Evolutionary conservation across 345 rosid genomes (phyloP).

Genomic region (Clausena lansium): DNA sequence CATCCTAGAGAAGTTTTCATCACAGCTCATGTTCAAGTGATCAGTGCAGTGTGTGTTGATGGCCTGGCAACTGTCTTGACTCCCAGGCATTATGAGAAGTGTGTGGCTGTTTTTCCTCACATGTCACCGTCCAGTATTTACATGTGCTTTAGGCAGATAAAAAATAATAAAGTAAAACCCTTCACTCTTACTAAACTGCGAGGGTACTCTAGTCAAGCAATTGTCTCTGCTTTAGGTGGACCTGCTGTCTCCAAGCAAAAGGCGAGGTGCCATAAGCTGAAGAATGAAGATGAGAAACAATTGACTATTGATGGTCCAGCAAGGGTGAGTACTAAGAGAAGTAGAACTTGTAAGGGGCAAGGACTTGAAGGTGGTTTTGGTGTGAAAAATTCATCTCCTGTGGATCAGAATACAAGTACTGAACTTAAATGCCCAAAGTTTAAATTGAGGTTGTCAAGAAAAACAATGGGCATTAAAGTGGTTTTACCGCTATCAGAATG

Average conservation of each 20-base stretch:
- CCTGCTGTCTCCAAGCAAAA: slow-evolving; percentile 19
- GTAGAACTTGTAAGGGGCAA: slow-evolving; percentile 8
- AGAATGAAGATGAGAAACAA: slow-evolving; percentile 20
- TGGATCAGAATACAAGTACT: background rate
- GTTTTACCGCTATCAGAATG: slow-evolving; percentile 1
- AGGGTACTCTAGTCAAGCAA: slow-evolving; percentile 45
- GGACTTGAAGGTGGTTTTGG: slow-evolving; percentile 20
- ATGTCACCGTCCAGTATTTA: slow-evolving; percentile 17
- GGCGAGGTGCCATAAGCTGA: slow-evolving; percentile 13
- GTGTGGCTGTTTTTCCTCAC: slow-evolving; percentile 17
- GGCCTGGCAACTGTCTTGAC: slow-evolving; percentile 48
- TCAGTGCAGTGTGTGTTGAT: slow-evolving; percentile 42
- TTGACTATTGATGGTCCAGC: slow-evolving; percentile 10
- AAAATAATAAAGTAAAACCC: slow-evolving; percentile 39
- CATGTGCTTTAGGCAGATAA: slow-evolving; percentile 45
- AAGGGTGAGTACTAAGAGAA: slow-evolving; percentile 19
- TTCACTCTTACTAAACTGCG: slow-evolving; percentile 44
- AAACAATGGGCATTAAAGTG: slow-evolving; percentile 10
- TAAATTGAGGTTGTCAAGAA: slow-evolving; percentile 32
- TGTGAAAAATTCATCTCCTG: slow-evolving; percentile 13
- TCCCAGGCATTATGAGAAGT: slow-evolving; percentile 37
- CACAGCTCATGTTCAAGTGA: slow-evolving; percentile 42
- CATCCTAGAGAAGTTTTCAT: slow-evolving; percentile 45
- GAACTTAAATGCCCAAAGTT: slow-evolving; percentile 26
- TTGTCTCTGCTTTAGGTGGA: slow-evolving; percentile 27